Evolutionary conservation across 306 rosid species (phyloP).

Genomic region (Vachellia pachyceras): DNA sequence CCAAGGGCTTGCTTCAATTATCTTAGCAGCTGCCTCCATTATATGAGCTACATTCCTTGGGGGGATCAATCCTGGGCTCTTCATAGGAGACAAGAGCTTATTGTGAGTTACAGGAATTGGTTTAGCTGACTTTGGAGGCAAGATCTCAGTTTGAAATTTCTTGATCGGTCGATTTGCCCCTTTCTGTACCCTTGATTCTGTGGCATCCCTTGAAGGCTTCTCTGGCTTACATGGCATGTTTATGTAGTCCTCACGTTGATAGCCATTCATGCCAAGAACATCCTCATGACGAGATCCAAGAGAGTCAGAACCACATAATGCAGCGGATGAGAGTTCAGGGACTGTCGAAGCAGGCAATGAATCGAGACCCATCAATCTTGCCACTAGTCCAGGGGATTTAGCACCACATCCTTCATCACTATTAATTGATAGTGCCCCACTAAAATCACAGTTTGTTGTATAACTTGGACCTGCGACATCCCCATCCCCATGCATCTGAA

Average conservation of each 20-base stretch:
- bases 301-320: slow-evolving; percentile 49
- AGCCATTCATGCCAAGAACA: slow-evolving; percentile 56
- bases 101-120: slow-evolving; percentile 84
- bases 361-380: slow-evolving; percentile 96
- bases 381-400: slow-evolving; percentile 86
- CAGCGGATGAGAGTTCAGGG: slow-evolving; percentile 54
- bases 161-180: slow-evolving; percentile 52
- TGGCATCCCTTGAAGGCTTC: slow-evolving; percentile 55
- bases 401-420: slow-evolving; percentile 72
- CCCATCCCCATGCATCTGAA: slow-evolving; percentile 66
- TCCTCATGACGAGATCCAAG: slow-evolving; percentile 52
- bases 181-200: slow-evolving; percentile 55
- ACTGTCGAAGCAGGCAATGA: slow-evolving; percentile 63
- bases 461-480: slow-evolving; percentile 64
- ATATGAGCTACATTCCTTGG: slow-evolving; percentile 63
- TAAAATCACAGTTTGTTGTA: slow-evolving; percentile 56
- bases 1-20: slow-evolving; percentile 82
- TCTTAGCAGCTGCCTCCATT: slow-evolving; percentile 93
- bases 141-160: slow-evolving; percentile 46
- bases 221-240: slow-evolving; percentile 58
- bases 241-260: slow-evolving; percentile 43
- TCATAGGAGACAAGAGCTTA: slow-evolving; percentile 85
- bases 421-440: slow-evolving; percentile 51
- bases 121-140: slow-evolving; percentile 93
- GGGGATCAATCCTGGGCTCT: slow-evolving; percentile 65